phyloP scores from a whole-genome alignment of 139 green algal species.

The Monoraphidium neglectum region DNA sequence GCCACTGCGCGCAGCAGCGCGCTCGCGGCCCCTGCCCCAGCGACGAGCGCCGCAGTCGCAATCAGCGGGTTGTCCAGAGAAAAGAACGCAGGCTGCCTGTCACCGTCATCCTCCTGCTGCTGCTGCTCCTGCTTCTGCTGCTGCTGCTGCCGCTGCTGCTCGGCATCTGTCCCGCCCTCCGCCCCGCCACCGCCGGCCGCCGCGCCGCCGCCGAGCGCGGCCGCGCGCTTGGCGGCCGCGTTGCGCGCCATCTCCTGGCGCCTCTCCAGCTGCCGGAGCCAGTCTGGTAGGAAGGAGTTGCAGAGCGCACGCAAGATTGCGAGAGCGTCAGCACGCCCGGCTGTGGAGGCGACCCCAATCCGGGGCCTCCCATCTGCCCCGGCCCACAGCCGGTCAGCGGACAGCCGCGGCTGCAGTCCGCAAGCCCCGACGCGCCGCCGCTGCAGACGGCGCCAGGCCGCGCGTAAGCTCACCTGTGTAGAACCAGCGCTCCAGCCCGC shows the following conservation, averaged over 20 bases:
- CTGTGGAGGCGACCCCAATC: too few species aligned
- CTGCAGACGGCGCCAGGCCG: too few species aligned
- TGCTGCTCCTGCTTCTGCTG: not conserved
- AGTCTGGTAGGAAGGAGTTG: too few species aligned
- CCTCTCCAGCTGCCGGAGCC: slow-evolving; percentile 13
- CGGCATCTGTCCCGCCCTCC: not conserved
- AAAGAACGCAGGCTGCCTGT: slow-evolving; percentile 32
- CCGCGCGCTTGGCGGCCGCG: slow-evolving; percentile 11
- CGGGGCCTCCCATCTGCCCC: too few species aligned
- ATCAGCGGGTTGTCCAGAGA: slow-evolving; percentile 44
- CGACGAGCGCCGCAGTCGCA: slow-evolving; percentile 29
- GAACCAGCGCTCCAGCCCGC: slow-evolving; percentile 36
- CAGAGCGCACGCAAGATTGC: too few species aligned
- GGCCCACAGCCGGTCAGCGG: too few species aligned
- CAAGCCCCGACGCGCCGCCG: too few species aligned
- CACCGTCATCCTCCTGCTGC: slow-evolving; percentile 1
- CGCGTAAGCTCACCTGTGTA: slow-evolving; percentile 46
- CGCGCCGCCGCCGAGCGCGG: too few species aligned
- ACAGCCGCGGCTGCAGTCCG: too few species aligned
- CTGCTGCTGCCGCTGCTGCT: slow-evolving; percentile 6
- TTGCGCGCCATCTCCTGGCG: slow-evolving; percentile 11
- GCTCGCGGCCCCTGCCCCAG: not conserved
- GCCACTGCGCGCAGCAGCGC: not conserved
- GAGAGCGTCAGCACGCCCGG: too few species aligned
- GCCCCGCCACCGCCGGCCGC: not conserved